Conservation (phyloP, 257 asterid species). For the Catharanthus roseus region DNA sequence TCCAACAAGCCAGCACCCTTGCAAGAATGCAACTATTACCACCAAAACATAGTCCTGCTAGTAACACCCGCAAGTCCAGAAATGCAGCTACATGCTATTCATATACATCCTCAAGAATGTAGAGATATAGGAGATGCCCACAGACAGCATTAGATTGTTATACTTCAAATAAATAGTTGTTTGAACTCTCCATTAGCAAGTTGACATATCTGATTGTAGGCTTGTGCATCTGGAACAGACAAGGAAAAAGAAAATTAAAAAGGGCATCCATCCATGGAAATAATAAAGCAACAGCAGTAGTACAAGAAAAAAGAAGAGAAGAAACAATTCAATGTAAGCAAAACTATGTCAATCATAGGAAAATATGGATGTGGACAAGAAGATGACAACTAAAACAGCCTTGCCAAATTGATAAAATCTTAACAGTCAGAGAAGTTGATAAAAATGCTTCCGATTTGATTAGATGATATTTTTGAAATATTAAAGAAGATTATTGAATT, state of each 20-base stretch:
- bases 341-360: neutral
- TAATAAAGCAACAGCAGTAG: neutral
- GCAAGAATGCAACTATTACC: neutral
- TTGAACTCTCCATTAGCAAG: slow-evolving; percentile 75
- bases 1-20: neutral
- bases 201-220: slow-evolving; percentile 59
- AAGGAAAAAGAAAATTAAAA: neutral
- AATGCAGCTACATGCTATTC: neutral
- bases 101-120: neutral
- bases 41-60: neutral
- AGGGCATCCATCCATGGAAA: neutral
- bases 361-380: neutral
- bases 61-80: neutral
- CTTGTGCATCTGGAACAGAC: slow-evolving; percentile 41
- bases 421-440: no score
- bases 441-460: no score
- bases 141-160: neutral
- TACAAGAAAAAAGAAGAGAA: no score
- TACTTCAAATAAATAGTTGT: slow-evolving; percentile 52
- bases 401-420: no score
- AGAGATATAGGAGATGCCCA: neutral
- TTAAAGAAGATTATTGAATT: no score
- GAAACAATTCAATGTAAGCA: neutral
- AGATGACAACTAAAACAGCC: no score
- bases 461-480: no score